Percentiles rank a stretch among this genome's conserved stretches.
Evolutionary conservation across 1,139 yeast genomes (phyloP).

Genomic region (Suhomyces atakaporum): DNA sequence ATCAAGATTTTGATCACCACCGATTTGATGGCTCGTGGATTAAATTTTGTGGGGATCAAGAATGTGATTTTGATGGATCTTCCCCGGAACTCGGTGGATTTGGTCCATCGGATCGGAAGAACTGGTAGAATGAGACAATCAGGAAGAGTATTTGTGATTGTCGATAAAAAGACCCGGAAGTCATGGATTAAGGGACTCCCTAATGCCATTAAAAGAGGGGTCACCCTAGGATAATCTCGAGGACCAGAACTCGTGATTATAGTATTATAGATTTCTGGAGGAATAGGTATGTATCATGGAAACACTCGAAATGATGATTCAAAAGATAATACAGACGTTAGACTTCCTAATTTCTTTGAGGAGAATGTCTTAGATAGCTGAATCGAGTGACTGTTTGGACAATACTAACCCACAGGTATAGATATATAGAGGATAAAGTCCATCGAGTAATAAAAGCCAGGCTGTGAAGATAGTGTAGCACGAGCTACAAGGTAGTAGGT

Average conservation of each 20-base stretch:
- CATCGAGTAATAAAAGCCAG: not conserved
- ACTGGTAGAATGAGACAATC: conserved; percentile 91
- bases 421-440: not conserved
- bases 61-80: conserved; percentile 84
- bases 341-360: conserved; percentile 33
- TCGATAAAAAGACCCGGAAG: conserved; percentile 63
- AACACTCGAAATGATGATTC: conserved; percentile 27
- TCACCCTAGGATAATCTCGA: conserved; percentile 33
- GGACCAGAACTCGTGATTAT: conserved; percentile 2
- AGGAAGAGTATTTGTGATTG: conserved; percentile 81
- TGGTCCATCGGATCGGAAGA: conserved; percentile 90
- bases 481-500: too few relatives aligned
- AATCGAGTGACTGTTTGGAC: conserved; percentile 9
- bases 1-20: conserved; percentile 80
- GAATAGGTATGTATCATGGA: conserved; percentile 17
- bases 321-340: conserved; percentile 32
- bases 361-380: conserved; percentile 32
- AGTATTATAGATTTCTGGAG: conserved; percentile 10
- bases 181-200: conserved; percentile 87
- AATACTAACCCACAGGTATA: conserved; percentile 14
- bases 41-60: conserved; percentile 79
- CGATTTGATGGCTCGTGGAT: conserved; percentile 86
- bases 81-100: conserved; percentile 81
- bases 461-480: too few relatives aligned
- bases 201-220: conserved; percentile 61